A percentile compares a stretch with the other conserved stretches of the same genome.
Evolutionary conservation across 352 stramenopile genomes (phyloP).

Genomic region (Elongisporangium anandrum): DNA sequence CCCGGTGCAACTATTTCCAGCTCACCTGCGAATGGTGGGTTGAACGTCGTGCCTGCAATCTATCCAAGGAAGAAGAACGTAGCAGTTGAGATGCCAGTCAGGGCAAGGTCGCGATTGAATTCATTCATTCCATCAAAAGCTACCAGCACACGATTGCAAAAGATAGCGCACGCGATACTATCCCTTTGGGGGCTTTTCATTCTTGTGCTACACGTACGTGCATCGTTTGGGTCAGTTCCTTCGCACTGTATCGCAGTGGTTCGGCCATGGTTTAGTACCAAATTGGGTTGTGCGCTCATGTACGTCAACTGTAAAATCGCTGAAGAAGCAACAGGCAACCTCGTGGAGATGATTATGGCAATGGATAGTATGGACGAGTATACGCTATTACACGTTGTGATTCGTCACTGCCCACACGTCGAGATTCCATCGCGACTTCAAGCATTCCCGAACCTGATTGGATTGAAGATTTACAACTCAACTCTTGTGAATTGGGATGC

Average conservation of each 20-base stretch:
- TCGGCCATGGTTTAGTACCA: not conserved
- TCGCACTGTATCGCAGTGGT: not conserved
- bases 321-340: not conserved
- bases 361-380: not conserved
- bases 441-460: constrained; percentile 17
- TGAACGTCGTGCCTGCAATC: too few species aligned
- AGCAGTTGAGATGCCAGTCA: too few species aligned
- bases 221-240: not conserved
- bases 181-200: not conserved
- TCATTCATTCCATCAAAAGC: not conserved
- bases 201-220: not conserved
- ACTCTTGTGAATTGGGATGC: constrained; percentile 20
- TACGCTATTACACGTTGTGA: constrained; percentile 7
- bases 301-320: not conserved
- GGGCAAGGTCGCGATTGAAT: too few species aligned
- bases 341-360: not conserved
- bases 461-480: constrained; percentile 36
- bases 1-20: not conserved
- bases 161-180: not conserved
- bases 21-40: too few species aligned
- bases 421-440: constrained; percentile 19
- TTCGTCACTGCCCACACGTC: constrained; percentile 27
- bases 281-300: not conserved
- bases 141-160: not conserved
- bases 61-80: too few species aligned